These are phyloP conservation scores for Coemansia sp. DNA, from an alignment of 192 early-diverging fungal species.

Conservation along the genomic window DNA sequence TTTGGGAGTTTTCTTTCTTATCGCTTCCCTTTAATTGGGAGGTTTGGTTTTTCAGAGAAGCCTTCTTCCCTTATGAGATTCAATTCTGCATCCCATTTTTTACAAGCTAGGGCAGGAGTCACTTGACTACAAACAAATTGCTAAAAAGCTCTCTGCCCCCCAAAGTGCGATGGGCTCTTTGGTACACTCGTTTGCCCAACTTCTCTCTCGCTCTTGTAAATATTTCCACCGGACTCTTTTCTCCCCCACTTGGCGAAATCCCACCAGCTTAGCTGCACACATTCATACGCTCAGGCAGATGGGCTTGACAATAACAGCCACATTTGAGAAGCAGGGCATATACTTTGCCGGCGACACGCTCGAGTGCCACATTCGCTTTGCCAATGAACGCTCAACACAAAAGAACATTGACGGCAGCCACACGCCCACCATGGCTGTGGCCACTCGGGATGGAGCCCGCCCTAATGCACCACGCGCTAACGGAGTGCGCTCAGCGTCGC, in stretches of 20 bases:
- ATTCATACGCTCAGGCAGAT: constrained; percentile 15
- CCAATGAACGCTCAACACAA: constrained; percentile 31
- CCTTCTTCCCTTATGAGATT: too few species aligned
- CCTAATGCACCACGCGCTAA: background rate
- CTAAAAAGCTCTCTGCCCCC: too few species aligned
- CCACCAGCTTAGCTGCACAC: background rate
- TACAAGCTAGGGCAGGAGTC: too few species aligned
- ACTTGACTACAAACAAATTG: too few species aligned
- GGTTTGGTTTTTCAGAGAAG: too few species aligned
- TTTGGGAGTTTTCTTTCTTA: background rate
- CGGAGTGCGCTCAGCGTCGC: constrained; percentile 7
- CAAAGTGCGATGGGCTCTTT: too few species aligned
- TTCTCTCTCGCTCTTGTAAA: background rate
- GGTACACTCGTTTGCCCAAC: background rate
- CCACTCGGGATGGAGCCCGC: background rate
- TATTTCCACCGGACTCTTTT: background rate
- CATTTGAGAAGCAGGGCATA: constrained; percentile 48
- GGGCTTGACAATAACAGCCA: constrained; percentile 52
- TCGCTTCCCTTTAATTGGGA: too few species aligned
- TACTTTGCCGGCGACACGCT: constrained; percentile 55
- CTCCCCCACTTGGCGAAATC: background rate
- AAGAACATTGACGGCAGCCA: background rate
- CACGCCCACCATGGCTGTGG: background rate
- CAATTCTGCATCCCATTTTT: too few species aligned
- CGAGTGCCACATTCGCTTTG: constrained; percentile 51